Base-by-base conservation (phyloP, 2,329 filamentous ascomycete species). In the Bipolaris victoriae region DNA sequence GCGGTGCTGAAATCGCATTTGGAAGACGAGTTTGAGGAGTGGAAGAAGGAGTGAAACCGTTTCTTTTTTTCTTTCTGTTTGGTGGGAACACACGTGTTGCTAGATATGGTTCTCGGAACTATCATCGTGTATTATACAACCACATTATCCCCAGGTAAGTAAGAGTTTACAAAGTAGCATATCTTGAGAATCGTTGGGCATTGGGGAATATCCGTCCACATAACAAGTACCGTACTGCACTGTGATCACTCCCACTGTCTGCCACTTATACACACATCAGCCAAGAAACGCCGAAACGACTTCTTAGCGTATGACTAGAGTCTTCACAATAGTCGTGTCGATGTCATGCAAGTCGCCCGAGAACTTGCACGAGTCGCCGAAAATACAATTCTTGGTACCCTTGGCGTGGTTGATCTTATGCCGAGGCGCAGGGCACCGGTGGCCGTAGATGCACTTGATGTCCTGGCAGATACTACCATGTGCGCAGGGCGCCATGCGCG, bases 1-100 rank as follows among this genome's bases (percentile, higher is more conserved):
- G 81, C 84, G 63, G 82, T 81, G 73, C 74, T 97, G 51, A 95
- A 95, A 76, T 81, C 80, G 57, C 93, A 99, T 79, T 78, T 97
- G 45, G 83, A 83, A 15, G 79, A 82, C 24, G 92, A 97, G 77
- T 92, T 91, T 73, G 83, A 89, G 65, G 79, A 78, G 57, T 97
- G 92, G 92, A 91, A 84, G 76, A 66, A 54, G 43, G 67, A 73
- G 55, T 74, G 46, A 47, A 36, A 24, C 7, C 2, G 46, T n/a
- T 7, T 16, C 10, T 7, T 2, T 44, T 36, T 36, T 5, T 26
- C 9, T 9, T 9, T 24, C 5, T 24, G 22, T 24, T 35, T 13
- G 16, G 13, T 11, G n/a, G 10, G n/a, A 18, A 35, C 11, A 15
- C 31, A 35, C 6, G 24, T 13, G 33, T 15, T 41, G 9, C 10